phyloP scores from a whole-genome alignment of 2,329 filamentous ascomycete genomes.

The Volutella citrinella region DNA sequence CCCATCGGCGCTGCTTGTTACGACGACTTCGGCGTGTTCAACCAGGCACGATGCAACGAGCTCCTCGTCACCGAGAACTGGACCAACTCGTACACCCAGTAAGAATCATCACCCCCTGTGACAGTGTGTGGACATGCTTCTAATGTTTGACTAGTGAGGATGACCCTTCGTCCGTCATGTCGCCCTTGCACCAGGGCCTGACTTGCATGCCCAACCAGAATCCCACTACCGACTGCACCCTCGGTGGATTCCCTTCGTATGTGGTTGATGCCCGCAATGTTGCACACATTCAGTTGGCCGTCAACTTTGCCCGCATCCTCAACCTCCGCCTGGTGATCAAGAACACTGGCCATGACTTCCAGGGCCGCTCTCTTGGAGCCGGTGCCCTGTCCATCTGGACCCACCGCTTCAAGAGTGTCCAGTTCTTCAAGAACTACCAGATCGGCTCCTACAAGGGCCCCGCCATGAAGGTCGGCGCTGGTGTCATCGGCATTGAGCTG shows the following conservation, averaged over 20 bases:
- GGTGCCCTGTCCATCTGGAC: constrained; percentile 57
- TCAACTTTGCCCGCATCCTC: constrained; percentile 43
- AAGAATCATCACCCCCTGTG: not conserved
- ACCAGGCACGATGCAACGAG: constrained; percentile 25
- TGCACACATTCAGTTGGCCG: constrained; percentile 42
- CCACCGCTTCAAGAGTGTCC: constrained; percentile 47
- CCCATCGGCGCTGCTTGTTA: constrained; percentile 33
- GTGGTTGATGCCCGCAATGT: constrained; percentile 40
- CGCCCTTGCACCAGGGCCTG: constrained; percentile 36
- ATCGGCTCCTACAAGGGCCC: constrained; percentile 36
- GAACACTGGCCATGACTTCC: constrained; percentile 49
- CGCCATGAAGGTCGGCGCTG: constrained; percentile 54
- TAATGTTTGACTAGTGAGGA: too few species aligned
- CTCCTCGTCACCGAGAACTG: constrained; percentile 27
- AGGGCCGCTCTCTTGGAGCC: constrained; percentile 54
- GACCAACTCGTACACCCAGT: constrained; percentile 23
- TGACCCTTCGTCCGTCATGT: constrained; percentile 40
- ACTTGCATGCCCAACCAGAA: constrained; percentile 32
- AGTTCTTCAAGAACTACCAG: constrained; percentile 18
- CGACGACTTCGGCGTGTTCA: constrained; percentile 18
- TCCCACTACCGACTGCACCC: constrained; percentile 25
- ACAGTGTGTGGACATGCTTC: fast-evolving
- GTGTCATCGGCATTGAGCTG: constrained; percentile 50
- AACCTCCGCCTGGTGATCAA: constrained; percentile 46
- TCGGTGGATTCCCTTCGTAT: constrained; percentile 42